Evolutionary conservation across 495 filamentous ascomycete genomes (phyloP).

Genomic region (Letharia lupina): DNA sequence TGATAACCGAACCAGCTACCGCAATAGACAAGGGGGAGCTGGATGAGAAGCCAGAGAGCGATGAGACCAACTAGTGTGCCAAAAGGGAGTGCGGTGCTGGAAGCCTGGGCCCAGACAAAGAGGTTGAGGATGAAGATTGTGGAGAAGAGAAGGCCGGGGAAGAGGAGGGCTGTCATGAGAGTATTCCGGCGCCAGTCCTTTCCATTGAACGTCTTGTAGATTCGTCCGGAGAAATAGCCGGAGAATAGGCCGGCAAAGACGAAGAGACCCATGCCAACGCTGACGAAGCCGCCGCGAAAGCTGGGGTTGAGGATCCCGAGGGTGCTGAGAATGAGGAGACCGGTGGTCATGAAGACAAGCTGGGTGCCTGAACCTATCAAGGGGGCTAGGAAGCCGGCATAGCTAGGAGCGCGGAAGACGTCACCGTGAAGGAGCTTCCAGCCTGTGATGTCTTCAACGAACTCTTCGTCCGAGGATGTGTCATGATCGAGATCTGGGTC

Average conservation of each 20-base stretch:
- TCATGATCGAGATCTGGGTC: constrained; percentile 57
- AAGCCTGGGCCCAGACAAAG: constrained; percentile 91
- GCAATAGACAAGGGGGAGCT: constrained; percentile 80
- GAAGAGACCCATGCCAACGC: constrained; percentile 78
- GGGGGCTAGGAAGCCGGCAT: constrained; percentile 73
- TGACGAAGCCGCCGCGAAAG: constrained; percentile 87
- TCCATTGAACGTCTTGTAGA: constrained; percentile 84
- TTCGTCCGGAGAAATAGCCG: constrained; percentile 80
- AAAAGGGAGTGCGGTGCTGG: constrained; percentile 84
- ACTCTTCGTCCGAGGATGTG: constrained; percentile 64
- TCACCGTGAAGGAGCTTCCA: constrained; percentile 95
- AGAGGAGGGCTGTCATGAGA: constrained; percentile 71
- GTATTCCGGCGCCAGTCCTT: constrained; percentile 72
- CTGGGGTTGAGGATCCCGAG: constrained; percentile 82
- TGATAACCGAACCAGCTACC: constrained; percentile 76
- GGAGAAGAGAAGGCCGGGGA: constrained; percentile 74
- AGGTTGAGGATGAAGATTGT: constrained; percentile 81
- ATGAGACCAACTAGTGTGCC: constrained; percentile 70
- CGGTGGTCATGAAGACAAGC: constrained; percentile 75
- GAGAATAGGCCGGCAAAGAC: constrained; percentile 84
- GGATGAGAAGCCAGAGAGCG: constrained; percentile 79
- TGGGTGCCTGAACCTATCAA: constrained; percentile 86
- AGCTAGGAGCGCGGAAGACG: constrained; percentile 74
- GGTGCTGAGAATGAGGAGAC: constrained; percentile 70
- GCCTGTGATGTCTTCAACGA: constrained; percentile 74